phyloP scores from a whole-genome alignment of 2,329 filamentous ascomycete species.

The Myriosclerotinia curreyana region DNA sequence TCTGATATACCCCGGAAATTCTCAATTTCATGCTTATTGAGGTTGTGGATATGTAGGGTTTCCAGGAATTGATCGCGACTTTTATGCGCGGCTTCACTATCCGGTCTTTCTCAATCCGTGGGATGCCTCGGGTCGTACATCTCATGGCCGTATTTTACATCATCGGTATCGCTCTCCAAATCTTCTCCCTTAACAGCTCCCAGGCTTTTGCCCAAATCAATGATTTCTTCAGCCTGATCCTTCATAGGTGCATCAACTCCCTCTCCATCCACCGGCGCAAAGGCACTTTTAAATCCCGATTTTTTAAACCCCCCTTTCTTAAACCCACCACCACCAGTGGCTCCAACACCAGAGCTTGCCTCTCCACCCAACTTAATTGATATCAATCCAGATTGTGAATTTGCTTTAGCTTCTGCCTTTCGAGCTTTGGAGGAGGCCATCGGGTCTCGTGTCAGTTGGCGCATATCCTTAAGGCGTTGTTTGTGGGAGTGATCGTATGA shows the following conservation, averaged over 20 bases:
- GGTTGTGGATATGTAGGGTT: not conserved
- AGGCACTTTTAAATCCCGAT: constrained; percentile 76
- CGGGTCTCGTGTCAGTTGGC: constrained; percentile 73
- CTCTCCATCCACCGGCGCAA: constrained; percentile 52
- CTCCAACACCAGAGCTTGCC: constrained; percentile 30
- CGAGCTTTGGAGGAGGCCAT: constrained; percentile 61
- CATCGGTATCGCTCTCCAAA: constrained; percentile 51
- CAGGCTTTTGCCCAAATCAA: not conserved
- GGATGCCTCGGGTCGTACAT: constrained; percentile 61
- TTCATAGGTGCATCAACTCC: constrained; percentile 44
- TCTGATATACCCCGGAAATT: not conserved
- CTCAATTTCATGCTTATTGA: not conserved
- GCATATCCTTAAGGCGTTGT: constrained; percentile 85
- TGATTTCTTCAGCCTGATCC: constrained; percentile 35
- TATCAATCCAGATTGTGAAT: constrained; percentile 57
- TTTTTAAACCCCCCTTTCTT: constrained; percentile 77
- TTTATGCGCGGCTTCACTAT: not conserved
- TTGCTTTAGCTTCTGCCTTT: constrained; percentile 68
- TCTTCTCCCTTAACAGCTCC: constrained; percentile 47
- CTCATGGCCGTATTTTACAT: constrained; percentile 50
- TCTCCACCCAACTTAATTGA: constrained; percentile 59
- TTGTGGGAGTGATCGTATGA: constrained; percentile 96
- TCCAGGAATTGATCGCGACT: not conserved
- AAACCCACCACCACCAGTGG: constrained; percentile 46
- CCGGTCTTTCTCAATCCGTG: constrained; percentile 51